Conservation (phyloP, 2,329 filamentous ascomycete genomes). For the Penicillium psychrosexuale region DNA sequence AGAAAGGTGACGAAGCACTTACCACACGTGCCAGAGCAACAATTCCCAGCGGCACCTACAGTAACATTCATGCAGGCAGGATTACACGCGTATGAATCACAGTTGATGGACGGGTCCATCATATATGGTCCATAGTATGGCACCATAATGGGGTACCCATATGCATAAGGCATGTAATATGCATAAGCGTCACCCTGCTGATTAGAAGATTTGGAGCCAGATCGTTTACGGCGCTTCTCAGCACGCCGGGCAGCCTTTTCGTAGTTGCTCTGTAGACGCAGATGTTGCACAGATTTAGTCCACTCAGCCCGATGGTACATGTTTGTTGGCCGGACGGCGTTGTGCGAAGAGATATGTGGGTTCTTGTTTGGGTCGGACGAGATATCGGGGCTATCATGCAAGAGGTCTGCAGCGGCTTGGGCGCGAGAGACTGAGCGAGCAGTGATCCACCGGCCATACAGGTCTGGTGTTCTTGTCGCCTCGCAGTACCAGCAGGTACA, state of each 20-base stretch:
- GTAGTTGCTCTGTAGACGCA: constrained; percentile 52
- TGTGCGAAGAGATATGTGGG: constrained; percentile 72
- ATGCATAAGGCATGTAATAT: constrained; percentile 39
- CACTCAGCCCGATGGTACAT: constrained; percentile 15
- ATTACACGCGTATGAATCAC: constrained; percentile 44
- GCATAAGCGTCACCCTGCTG: constrained; percentile 4
- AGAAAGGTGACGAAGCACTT: background rate
- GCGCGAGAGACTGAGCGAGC: constrained; percentile 51
- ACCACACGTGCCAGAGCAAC: constrained; percentile 48
- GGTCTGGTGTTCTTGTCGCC: constrained; percentile 58
- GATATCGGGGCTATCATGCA: constrained; percentile 41
- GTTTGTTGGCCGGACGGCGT: constrained; percentile 51
- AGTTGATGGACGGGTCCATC: constrained; percentile 43
- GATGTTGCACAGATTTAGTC: constrained; percentile 22
- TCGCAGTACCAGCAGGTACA: constrained; percentile 61
- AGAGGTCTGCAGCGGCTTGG: constrained; percentile 49
- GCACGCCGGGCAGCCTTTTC: constrained; percentile 35
- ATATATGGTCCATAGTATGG: constrained; percentile 50
- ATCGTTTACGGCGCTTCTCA: constrained; percentile 29
- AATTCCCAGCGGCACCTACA: constrained; percentile 45
- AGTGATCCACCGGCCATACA: constrained; percentile 43
- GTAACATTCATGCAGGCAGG: constrained; percentile 46
- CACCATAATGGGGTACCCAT: constrained; percentile 46
- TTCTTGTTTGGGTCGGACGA: constrained; percentile 54
- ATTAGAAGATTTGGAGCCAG: constrained; percentile 30